Base-by-base conservation (phyloP, 73 alveolate genomes). In the Uronychia binucleata region DNA sequence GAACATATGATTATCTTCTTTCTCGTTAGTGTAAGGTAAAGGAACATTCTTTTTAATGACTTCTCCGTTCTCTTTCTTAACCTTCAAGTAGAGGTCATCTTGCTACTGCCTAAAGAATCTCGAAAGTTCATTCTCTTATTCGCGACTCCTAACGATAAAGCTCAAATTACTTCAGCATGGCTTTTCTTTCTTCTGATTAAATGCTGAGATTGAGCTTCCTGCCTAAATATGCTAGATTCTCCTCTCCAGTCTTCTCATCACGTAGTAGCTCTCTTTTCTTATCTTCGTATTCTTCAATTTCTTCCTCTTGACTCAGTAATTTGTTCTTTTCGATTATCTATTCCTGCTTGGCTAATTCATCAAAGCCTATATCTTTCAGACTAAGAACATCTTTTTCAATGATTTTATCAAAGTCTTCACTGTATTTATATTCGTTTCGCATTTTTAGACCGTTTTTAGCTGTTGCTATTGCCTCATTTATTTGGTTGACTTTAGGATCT, bases 51-150 rank as follows among this genome's bases (percentile, higher is more conserved):
- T 79, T 31, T 33, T 79, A 11, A 35, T 0, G 25, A 79, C 57
- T 28, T 35, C 33, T 33, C 59, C 30, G 31, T n/a, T 79, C 29
- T 75, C 86, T 30, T 33, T 35, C 31, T 79, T 57, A 35, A 79
- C 27, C 25, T 57, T 33, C 30, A 25, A n/a, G 0, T n/a, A n/a
- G n/a, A 79, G 27, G 14, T 57, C 30, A 26, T 33, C 34, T 28
- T 31, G 30, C 34, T 77, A n/a, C 34, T 26, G 57, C 31, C 28
- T 57, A 11, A 33, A 79, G 0, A 27, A 29, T 14, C 59, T 79
- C 25, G 57, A 28, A 14, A n/a, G 57, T 27, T 27, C 34, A 27
- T 35, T 11, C 28, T 57, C 86, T 26, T 79, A 25, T 30, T 33
- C 79, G 26, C 59, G 67, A 46, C 67, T 46, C 67, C 67, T 46